Evolutionary conservation across 2,329 filamentous ascomycete genomes (phyloP), one percentile per base, ranked within the genome.

Genomic region (Dryadomyces sulphureus): DNA sequence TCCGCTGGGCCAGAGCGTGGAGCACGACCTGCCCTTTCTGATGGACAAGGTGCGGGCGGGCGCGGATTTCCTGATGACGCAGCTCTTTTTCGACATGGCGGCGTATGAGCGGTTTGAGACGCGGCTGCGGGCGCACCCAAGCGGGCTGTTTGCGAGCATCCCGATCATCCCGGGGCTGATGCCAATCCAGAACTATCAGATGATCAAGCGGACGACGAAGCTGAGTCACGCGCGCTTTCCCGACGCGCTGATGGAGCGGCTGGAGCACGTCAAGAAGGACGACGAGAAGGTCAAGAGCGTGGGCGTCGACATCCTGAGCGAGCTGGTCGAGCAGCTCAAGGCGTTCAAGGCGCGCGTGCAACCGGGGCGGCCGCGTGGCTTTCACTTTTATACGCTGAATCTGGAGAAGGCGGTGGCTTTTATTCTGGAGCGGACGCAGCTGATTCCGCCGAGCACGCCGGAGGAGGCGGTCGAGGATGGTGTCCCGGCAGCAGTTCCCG

Each of bases 41-140:
- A 77, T 94, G 11, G 88, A 94, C 54, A 98, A 98, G 71, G 83
- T 82, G 1, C 72, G 81, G 55, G 92, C 92, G 4, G 92, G 92
- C 1, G 92, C 89, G 43, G 89, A 96, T 64, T 98, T 98, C 59
- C 84, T 98, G 63, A 94, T 98, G 86, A 96, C 92, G 1, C 92
- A 98, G 62, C 72, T 98, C 8, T 96, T 95, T 64, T 98, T 94
- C 62, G 88, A 96, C 59, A 74, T 88, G 21, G 72, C 84, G 4
- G 85, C 85, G 17, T 98, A 93, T 59, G 74, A 80, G 46, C 69
- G 69, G 30, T 96, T 93, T 57, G 90, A 96, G 65, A 73, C 68
- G 52, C 75, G 72, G 43, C 62, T 98, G 53, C 72, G 88, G 49
- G 75, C 81, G 45, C 87, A 98, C 57, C 77, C 85, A 41, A 93